Evolutionary conservation across 176 grass and related monocot species (phyloP), one percentile per base, ranked within the genome.

Genomic region (Carex scoparia): DNA sequence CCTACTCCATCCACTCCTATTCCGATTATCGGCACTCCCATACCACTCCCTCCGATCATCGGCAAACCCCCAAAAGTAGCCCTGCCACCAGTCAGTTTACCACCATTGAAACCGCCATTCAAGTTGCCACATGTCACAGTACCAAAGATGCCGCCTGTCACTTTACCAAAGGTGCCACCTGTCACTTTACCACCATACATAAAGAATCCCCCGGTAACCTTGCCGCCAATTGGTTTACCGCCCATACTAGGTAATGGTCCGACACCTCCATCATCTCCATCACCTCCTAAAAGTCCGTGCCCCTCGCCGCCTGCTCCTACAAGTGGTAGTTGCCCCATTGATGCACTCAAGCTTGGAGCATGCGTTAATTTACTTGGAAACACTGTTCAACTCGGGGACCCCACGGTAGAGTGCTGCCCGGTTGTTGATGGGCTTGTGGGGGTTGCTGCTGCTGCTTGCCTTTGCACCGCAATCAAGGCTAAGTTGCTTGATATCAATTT

Each of bases 401-500:
- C 90, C 0, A 67, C 18, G 32, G 86, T 75, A 7, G 74, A 90
- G 85, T 97, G 94, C 84, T 97, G 94, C 85, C 94, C 94, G 79
- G 82, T 97, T 55, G 69, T 97, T 2, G 67, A 82, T 11, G 88
- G 88, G 15, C 68, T 97, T 2, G 87, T 79, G 62, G 94, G 90
- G 80, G 74, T 94, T 53, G 88, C 93, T 53, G 94, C 94, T 35
- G 94, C 94, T 46, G 85, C 92, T 65, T 97, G 94, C 84, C 94
- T 97, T 69, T 97, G 94, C 90, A 97, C 92, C 69, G 44, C 88
- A 78, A 94, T 97, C 85, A 94, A 89, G 90, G 92, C 85, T 81
- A 92, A 94, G 86, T 84, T 78, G 15, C 86, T 97, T 68, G 16
- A 33, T 89, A 0, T 91, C 81, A 77, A 13, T 62, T 0, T 89